These are phyloP conservation scores for Bolboschoenus planiculmis DNA, from an alignment of 176 grass and related monocot genomes.

Conservation along the genomic window DNA sequence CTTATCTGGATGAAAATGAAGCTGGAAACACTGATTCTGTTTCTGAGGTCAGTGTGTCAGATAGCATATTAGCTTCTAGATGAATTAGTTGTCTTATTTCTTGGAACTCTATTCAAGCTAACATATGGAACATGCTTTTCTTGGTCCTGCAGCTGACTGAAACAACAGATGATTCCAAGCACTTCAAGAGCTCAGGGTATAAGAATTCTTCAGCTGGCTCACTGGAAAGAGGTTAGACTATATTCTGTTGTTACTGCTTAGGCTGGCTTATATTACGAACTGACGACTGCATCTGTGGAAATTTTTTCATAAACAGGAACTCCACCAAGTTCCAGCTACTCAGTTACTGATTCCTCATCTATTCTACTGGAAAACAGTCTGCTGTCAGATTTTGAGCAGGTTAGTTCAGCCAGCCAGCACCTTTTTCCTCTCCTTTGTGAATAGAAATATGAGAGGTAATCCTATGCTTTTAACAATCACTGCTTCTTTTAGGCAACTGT, in stretches of 20 bases:
- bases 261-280: not conserved
- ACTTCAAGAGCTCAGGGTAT: not conserved
- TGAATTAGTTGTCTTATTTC: not conserved
- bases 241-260: not conserved
- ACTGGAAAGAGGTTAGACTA: not conserved
- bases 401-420: not conserved
- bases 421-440: not conserved
- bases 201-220: not conserved
- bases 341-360: not conserved
- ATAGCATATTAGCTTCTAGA: not conserved
- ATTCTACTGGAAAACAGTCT: not conserved
- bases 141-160: not conserved
- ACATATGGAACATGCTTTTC: not conserved
- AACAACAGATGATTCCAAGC: not conserved
- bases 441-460: not conserved
- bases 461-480: not conserved
- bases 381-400: not conserved
- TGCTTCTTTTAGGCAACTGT: constrained; percentile 9
- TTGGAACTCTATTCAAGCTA: not conserved
- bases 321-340: not conserved
- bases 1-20: constrained; percentile 1
- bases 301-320: not conserved
- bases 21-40: not conserved
- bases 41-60: not conserved
- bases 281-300: not conserved